Conservation (phyloP, 345 rosid genomes). For the Hirschfeldia incana region DNA sequence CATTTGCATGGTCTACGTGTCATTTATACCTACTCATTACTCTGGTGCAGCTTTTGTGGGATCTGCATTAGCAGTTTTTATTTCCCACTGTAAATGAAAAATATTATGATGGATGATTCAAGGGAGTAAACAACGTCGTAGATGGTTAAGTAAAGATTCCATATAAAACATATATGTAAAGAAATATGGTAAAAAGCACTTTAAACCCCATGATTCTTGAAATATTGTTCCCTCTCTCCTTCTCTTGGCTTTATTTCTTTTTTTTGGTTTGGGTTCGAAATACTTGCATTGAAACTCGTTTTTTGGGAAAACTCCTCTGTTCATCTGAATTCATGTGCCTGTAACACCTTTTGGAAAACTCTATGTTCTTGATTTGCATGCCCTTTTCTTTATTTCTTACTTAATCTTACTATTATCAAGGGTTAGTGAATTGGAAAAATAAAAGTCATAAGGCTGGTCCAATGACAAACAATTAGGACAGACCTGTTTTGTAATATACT, state of each 20-base stretch:
- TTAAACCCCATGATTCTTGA: background rate
- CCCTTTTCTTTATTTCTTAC: conserved; percentile 12
- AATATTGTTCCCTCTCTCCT: background rate
- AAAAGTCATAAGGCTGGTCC: conserved; percentile 25
- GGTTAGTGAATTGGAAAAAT: conserved; percentile 1
- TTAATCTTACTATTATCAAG: conserved; percentile 7
- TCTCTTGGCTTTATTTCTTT: background rate
- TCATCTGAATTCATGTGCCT: conserved; percentile 4
- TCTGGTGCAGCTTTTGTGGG: no score
- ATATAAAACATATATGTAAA: background rate
- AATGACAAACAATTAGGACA: conserved; percentile 54
- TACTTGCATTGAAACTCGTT: background rate
- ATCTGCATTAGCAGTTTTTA: no score
- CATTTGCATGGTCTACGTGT: no score
- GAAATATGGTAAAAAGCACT: background rate
- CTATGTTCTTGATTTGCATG: conserved; percentile 23
- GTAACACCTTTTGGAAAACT: conserved; percentile 17
- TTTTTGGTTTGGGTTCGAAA: background rate
- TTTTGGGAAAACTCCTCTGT: background rate
- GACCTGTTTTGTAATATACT: conserved; percentile 29
- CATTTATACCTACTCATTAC: no score
- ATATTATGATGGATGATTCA: background rate
- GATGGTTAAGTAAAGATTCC: background rate
- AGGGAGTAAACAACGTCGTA: background rate
- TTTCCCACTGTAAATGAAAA: background rate